phyloP scores from a whole-genome alignment of 2,329 filamentous ascomycete genomes.

The Epichloe uncinata region DNA sequence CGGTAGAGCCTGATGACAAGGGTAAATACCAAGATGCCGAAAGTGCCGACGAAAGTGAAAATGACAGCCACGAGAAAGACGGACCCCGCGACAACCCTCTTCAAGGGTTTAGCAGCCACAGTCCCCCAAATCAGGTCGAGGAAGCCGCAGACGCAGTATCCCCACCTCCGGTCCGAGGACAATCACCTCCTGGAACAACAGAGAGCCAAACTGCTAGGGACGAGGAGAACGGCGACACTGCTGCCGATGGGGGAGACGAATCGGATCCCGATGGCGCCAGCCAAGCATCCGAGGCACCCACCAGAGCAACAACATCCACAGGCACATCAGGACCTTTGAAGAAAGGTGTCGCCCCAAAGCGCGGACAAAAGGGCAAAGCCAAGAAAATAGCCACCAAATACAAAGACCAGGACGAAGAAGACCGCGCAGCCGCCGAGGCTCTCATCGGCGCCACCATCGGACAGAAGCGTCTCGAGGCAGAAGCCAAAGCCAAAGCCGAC shows the following conservation, averaged over 20 bases:
- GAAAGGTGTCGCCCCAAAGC: constrained; percentile 37
- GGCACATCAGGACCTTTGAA: constrained; percentile 15
- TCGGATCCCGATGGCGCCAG: constrained; percentile 4
- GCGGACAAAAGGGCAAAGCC: constrained; percentile 68
- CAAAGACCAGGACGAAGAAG: constrained; percentile 87
- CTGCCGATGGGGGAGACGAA: constrained; percentile 2
- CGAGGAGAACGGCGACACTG: not conserved
- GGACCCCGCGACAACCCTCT: constrained; percentile 24
- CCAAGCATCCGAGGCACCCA: constrained; percentile 10
- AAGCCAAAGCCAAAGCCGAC: constrained; percentile 56
- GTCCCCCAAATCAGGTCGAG: constrained; percentile 14
- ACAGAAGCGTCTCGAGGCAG: constrained; percentile 53
- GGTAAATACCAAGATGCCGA: constrained; percentile 12
- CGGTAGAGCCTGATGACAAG: constrained; percentile 15
- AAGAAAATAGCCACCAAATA: constrained; percentile 88
- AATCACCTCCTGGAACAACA: constrained; percentile 4
- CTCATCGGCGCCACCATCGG: constrained; percentile 69
- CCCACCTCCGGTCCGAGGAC: constrained; percentile 12
- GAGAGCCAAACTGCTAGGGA: not conserved
- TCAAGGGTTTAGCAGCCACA: constrained; percentile 15
- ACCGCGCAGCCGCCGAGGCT: constrained; percentile 68
- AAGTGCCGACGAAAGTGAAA: constrained; percentile 18
- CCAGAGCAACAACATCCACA: not conserved
- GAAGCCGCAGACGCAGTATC: constrained; percentile 13
- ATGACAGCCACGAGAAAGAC: constrained; percentile 12